These are phyloP conservation scores for Nicotiana otophora DNA, from an alignment of 257 asterid genomes.

Conservation along the genomic window DNA sequence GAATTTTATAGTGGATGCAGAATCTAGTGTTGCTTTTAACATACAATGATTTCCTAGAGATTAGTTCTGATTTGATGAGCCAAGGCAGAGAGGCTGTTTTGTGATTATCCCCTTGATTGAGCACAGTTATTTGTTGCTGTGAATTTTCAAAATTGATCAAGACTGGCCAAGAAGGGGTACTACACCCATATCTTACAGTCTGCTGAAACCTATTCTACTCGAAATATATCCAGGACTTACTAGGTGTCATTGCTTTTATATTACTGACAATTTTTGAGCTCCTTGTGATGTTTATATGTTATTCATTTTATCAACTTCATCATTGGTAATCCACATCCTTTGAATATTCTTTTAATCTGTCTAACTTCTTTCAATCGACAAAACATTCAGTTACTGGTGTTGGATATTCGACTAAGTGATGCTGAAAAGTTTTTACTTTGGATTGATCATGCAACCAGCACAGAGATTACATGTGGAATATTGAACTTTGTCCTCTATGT, in stretches of 20 bases:
- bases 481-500: background rate
- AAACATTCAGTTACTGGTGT: background rate
- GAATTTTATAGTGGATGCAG: background rate
- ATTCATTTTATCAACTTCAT: background rate
- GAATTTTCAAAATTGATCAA: background rate
- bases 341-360: background rate
- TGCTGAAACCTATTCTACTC: background rate
- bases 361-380: background rate
- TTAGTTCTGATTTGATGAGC: background rate
- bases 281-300: background rate
- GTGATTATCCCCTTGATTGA: background rate
- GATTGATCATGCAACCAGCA: background rate
- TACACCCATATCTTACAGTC: background rate
- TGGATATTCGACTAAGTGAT: background rate
- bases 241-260: background rate
- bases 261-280: background rate
- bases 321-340: background rate
- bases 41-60: background rate
- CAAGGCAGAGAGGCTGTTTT: slow-evolving; percentile 1
- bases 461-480: background rate
- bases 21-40: background rate
- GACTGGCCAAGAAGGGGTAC: background rate
- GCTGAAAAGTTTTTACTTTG: background rate
- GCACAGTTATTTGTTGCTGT: background rate
- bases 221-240: background rate